These are phyloP conservation scores for Limonium bicolor DNA, from an alignment of 148 eudicot genomes.

Conservation along the genomic window DNA sequence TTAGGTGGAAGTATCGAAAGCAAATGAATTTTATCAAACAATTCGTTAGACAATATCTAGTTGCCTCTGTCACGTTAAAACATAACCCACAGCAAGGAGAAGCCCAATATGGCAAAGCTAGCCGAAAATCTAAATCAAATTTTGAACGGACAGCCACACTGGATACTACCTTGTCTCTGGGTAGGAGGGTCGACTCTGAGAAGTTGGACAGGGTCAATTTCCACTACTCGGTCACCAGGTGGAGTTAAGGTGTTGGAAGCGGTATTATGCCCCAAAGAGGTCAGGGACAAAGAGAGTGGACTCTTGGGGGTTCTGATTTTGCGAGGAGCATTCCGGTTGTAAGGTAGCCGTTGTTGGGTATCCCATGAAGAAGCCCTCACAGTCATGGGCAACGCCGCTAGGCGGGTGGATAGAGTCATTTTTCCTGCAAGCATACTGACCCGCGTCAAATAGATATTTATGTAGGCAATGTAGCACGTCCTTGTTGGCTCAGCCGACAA, in stretches of 20 bases:
- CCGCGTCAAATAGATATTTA: too few relatives aligned
- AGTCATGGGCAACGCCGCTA: conserved; percentile 3
- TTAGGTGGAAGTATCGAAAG: neutral
- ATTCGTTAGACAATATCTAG: too few relatives aligned
- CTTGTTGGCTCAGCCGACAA: too few relatives aligned
- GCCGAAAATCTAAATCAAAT: too few relatives aligned
- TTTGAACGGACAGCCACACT: too few relatives aligned
- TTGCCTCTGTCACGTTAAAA: too few relatives aligned
- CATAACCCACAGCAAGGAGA: too few relatives aligned
- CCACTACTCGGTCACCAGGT: conserved; percentile 3
- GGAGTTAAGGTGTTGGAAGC: neutral
- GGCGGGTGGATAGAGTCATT: conserved; percentile 19
- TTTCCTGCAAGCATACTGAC: too few relatives aligned
- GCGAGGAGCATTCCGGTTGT: conserved; percentile 45
- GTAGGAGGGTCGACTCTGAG: conserved; percentile 20
- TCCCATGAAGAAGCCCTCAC: conserved; percentile 42
- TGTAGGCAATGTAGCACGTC: too few relatives aligned
- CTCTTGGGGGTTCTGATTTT: conserved; percentile 14
- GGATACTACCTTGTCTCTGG: conserved; percentile 24
- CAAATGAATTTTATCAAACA: too few relatives aligned
- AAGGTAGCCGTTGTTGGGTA: conserved; percentile 40
- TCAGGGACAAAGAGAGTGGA: conserved; percentile 6
- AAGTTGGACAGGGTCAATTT: conserved; percentile 34
- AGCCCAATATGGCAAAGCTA: too few relatives aligned
- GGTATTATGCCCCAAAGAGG: conserved; percentile 4